Base-by-base conservation (phyloP, 106 monocot species). In the Amphibolis antarctica region DNA sequence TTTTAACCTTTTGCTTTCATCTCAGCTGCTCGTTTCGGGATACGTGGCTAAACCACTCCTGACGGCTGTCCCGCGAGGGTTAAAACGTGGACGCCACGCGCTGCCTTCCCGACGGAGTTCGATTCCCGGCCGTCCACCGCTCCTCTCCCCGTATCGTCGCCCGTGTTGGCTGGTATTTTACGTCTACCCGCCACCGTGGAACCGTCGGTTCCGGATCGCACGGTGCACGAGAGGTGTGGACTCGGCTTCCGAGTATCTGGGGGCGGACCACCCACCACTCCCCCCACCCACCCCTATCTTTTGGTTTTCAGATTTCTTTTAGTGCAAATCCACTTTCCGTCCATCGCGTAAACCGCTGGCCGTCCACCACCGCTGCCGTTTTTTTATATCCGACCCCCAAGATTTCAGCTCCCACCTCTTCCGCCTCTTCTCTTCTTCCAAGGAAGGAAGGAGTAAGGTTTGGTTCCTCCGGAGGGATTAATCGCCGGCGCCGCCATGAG, bases 11-110 rank as follows among this genome's bases (percentile, higher is more conserved):
- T 26, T 10, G 10, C 22, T 28, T 55, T 12, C 27, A 12, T 27
- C 26, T 36, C 36, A 36, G 7, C 36, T 7, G 2, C 36, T 36
- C 7, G 36, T 29, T 57, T 11, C 56, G 12, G 56, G 56, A 28
- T 57, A 10, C 17, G 28, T 57, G 55, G 28, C 4, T 25, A 57
- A 57, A 57, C 56, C 28, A 15, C 56, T 29, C 15, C 56, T 28
- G 26, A 13, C 25, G 3, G n/a, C 6, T 1, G 20, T 28, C 18
- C 42, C 14, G 6, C 21, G n/a, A n/a, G n/a, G n/a, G n/a, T 18
- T 0, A 1, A 60, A 60, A 60, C 60, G 60, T 60, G 60, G 43
- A 42, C 31, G 31, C 31, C 60, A 60, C 60, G 43, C 60, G 60
- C 60, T 20, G n/a, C 42, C 9, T 43, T 60, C 0, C 18, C 36